Base-by-base conservation (phyloP, 495 filamentous ascomycete genomes). In the Podospora comata region DNA sequence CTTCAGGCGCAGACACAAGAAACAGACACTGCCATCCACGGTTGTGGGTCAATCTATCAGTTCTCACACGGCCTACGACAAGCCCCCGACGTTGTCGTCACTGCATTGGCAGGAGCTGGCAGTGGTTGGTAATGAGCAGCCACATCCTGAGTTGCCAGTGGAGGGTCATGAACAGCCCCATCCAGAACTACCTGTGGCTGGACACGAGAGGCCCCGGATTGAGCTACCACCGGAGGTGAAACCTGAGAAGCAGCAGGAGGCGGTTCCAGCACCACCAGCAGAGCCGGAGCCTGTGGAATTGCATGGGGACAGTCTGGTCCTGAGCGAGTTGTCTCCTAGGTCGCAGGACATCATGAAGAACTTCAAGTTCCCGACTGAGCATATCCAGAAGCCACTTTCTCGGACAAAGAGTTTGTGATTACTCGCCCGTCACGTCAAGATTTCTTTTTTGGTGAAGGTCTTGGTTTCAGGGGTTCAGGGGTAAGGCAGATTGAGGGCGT, bases 1-100 rank as follows among this genome's bases (percentile, higher is more conserved):
- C 32, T 58, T 30, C 58, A 34, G 39, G 15, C 63, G 70, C 23
- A 65, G 60, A 48, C 59, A 26, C 9, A 48, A 48, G 39, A 11
- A 48, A 13, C 13, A 48, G 9, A 1, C 39, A 48, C 39, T 48
- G 39, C 39, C 39, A 2, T 48, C 39, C 15, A 48, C 39, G 15
- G 39, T 48, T 16, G 39, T 16, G 3, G 39, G 39, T 11, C 39
- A 16, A 48, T 11, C 39, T 48, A 16, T 16, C 39, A 48, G 39
- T 11, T 9, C 39, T 13, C 13, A 48, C 39, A 16, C 15, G 39
- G 39, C 9, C 2, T 48, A 48, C 39, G 39, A 48, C 2, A 48
- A 48, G 13, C 39, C 39, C 9, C 13, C 39, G 2, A 6, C 7
- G 15, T 48, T 11, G 39, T 11, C 39, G 2, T 48, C 39, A 3